Evolutionary conservation across 2,329 filamentous ascomycete species (phyloP), one percentile per base, ranked within the genome.

Genomic region (Phialophora verrucosa): DNA sequence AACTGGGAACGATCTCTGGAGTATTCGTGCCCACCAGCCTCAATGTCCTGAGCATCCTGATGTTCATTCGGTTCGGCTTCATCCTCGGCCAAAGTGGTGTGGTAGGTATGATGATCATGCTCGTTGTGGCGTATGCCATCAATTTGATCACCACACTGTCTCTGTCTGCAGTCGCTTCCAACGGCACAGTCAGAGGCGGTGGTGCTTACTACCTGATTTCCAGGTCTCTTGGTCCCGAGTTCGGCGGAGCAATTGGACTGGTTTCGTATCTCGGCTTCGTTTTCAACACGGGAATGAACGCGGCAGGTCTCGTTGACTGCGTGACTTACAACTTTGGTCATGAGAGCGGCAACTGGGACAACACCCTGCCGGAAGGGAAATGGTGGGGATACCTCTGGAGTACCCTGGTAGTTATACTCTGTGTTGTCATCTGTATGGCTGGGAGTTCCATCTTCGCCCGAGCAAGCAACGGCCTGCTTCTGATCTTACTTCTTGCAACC

Each of bases 201-300:
- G 92, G 92, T 59, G 91, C 92, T 44, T 96, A 96, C 76, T 96
- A 94, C 73, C 82, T 96, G 64, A 96, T 96, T 64, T 96, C 92
- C 6, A 86, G 92, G 68, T 93, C 91, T 53, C 81, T 96, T 3
- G 92, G 92, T 0, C 92, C 92, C 6, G 92, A 96, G 74, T 96
- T 96, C 75, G 92, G 92, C 29, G 92, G 92, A 17, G 92, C 91
- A 1, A 96, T 96, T 69, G 92, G 92, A 1, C 84, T 96, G 27
- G 87, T 96, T 12, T 96, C 96, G 78, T 96, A 95, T 76, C 82
- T 96, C n/a, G 91, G 92, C n/a, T 91, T 92, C 70, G 90, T 91
- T 1, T 87, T 96, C 74, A 96, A 94, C 75, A 93, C 92, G 0
- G 91, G 91, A 44, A 87, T 96, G 83, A 96, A 96, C 74, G 87